Base-by-base conservation (phyloP, 2,329 filamentous ascomycete genomes). In the Neofusicoccum parvum region DNA sequence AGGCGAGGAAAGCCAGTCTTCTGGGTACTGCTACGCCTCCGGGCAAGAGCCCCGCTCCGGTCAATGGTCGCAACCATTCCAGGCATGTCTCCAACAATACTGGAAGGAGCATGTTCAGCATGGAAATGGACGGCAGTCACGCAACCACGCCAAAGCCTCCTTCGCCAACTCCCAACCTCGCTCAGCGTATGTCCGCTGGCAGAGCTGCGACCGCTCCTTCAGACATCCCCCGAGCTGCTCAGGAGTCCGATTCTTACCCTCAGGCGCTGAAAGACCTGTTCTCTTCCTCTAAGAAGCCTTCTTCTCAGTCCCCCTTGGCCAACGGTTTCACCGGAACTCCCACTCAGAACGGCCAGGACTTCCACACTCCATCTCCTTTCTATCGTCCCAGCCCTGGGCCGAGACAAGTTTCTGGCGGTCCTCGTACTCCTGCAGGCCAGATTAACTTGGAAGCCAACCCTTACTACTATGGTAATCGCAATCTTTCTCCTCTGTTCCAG, bases 71-170 rank as follows among this genome's bases (percentile, higher is more conserved):
- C 17, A 62, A 54, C 70, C 71, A 23, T 70, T 76, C 59, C 78
- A 79, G 53, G 76, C 76, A 51, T 80, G 78, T 50, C 76, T 80
- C 79, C 41, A 79, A 80, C 45, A 82, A 83, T 66, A 79, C 81
- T 2, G 76, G 83, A 36, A 82, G 83, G 60, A 85, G 84, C 27
- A 84, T 91, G 36, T 91, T 92, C 67, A 76, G 87, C 7, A 84
- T 88, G 68, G 92, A 96, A 73, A 80, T 93, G 51, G 88, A 92
- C 68, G 85, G 20, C 15, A 48, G 46, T 7, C 14, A 17, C 5
- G 20, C 58, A 20, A 39, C 23, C 4, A 58, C 65, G 9, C 59
- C 65, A n/a, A 63, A 66, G 59, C 32, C 65, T 34, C 17, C 43
- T 43, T 63, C 59, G 20, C 65, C 56, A 5, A 63, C 39, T 15